Conservation (phyloP, 1,284 basidiomycete genomes). For the Cryptococcus sp. region DNA sequence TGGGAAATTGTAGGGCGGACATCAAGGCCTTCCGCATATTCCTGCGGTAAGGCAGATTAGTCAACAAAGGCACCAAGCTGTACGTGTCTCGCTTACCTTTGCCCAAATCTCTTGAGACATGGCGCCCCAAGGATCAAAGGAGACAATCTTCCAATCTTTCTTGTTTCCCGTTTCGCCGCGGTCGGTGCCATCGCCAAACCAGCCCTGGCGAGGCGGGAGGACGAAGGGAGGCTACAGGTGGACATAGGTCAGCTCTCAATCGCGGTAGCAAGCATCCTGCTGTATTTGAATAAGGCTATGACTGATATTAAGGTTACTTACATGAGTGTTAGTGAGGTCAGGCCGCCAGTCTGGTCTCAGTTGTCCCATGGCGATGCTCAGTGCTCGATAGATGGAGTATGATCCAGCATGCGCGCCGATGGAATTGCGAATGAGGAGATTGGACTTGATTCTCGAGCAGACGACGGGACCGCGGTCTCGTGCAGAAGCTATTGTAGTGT, state of each 20-base stretch:
- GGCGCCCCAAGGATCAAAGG: slow-evolving; percentile 94
- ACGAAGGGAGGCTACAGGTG: slow-evolving; percentile 68
- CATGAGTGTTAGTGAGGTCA: slow-evolving; percentile 79
- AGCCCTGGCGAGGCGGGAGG: slow-evolving; percentile 76
- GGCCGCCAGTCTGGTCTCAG: slow-evolving; percentile 83
- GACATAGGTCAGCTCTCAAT: too few relatives aligned
- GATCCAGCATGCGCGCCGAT: slow-evolving; percentile 91
- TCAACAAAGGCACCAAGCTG: background rate
- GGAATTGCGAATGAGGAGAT: slow-evolving; percentile 88
- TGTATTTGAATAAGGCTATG: background rate
- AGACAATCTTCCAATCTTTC: slow-evolving; percentile 71
- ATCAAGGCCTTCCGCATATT: slow-evolving; percentile 71
- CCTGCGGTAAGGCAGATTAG: slow-evolving; percentile 36
- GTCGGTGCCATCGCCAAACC: slow-evolving; percentile 63
- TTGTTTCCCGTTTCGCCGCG: slow-evolving; percentile 25
- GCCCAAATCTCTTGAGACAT: slow-evolving; percentile 78
- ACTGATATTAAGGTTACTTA: slow-evolving; percentile 17
- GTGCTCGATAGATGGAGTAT: slow-evolving; percentile 91
- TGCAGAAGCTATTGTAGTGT: slow-evolving; percentile 25
- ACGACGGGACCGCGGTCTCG: slow-evolving; percentile 77
- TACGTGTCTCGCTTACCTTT: slow-evolving; percentile 32
- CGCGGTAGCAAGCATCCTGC: too few relatives aligned
- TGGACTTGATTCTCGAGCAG: slow-evolving; percentile 78
- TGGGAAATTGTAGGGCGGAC: slow-evolving; percentile 88
- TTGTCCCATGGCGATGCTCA: slow-evolving; percentile 87